Conservation (phyloP, 257 asterid species). For the Scutellaria barbata region DNA sequence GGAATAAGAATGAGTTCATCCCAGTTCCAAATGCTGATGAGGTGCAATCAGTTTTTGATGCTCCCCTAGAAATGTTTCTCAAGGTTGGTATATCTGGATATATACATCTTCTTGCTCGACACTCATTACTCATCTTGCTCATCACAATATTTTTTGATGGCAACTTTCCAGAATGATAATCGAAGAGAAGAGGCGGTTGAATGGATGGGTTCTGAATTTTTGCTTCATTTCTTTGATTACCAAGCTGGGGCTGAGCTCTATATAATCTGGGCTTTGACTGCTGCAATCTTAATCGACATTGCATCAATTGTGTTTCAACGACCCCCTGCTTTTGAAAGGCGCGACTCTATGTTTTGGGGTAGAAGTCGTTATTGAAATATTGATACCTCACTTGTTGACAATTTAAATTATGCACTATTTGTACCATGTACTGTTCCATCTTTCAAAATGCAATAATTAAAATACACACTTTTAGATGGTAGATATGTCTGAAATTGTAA, state of each 20-base stretch:
- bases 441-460: too few species aligned
- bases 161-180: conserved; percentile 60
- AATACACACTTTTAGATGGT: too few species aligned
- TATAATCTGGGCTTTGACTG: conserved; percentile 83
- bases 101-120: neutral
- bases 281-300: conserved; percentile 66
- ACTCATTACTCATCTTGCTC: neutral
- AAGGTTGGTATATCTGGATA: conserved; percentile 46
- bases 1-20: conserved; percentile 52
- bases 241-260: conserved; percentile 45
- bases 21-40: conserved; percentile 61
- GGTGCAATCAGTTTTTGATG: conserved; percentile 77
- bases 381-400: conserved; percentile 6
- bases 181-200: conserved; percentile 59
- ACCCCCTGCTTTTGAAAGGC: conserved; percentile 63
- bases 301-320: conserved; percentile 70
- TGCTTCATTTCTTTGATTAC: conserved; percentile 75
- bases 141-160: neutral
- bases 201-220: conserved; percentile 60
- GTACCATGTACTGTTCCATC: neutral
- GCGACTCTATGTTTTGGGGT: conserved; percentile 63
- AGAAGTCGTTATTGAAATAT: conserved; percentile 49
- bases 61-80: conserved; percentile 84
- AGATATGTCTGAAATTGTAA: neutral
- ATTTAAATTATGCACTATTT: neutral